Base-by-base conservation (phyloP, 2,329 filamentous ascomycete species). In the Pseudogymnoascus sp. region DNA sequence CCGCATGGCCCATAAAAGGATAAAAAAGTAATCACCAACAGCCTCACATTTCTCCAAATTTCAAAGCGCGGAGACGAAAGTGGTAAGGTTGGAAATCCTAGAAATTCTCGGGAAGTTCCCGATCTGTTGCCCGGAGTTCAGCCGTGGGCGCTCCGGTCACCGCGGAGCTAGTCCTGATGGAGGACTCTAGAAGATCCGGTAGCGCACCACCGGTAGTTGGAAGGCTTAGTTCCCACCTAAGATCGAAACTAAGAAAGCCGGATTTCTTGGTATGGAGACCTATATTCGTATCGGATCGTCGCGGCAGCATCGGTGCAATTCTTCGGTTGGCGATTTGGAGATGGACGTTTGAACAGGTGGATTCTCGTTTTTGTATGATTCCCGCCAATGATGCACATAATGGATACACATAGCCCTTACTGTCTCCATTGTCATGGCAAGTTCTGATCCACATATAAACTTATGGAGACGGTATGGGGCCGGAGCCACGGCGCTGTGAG, bases 201-300 rank as follows among this genome's bases (percentile, higher is more conserved):
- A 55, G 49, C 28, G 49, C 28, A 55, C 16, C n/a, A 33, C 11
- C 49, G 49, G 49, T 33, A 55, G 49, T 55, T 55, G 49, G 49
- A 55, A 55, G n/a, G 49, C 49, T 55, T 55, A 33, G 49, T 55
- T n/a, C 22, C 25, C 19, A 22, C 49, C 28, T 23, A 33, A 55
- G 49, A 55, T 19, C 16, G 28, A 2, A 2, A 33, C 30, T 9
- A 33, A 11, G 30, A 33, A 1, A 22, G 9, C 49, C 28, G n/a
- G 9, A 11, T 33, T 30, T 33, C 49, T 55, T 33, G 49, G 49
- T 55, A 33, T 5, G 25, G 49, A 19, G 5, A n/a, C 14, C 6
- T 12, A 33, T 22, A 33, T 33, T 30, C 49, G 49, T 55, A 55
- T 55, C 22, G 49, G 28, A 55, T 55, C 28, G 6, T 7, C 49